A percentile compares a stretch with the other conserved stretches of the same genome.
Evolutionary conservation across 176 grass and related monocot genomes (phyloP).

Genomic region (Dactylis glomerata): DNA sequence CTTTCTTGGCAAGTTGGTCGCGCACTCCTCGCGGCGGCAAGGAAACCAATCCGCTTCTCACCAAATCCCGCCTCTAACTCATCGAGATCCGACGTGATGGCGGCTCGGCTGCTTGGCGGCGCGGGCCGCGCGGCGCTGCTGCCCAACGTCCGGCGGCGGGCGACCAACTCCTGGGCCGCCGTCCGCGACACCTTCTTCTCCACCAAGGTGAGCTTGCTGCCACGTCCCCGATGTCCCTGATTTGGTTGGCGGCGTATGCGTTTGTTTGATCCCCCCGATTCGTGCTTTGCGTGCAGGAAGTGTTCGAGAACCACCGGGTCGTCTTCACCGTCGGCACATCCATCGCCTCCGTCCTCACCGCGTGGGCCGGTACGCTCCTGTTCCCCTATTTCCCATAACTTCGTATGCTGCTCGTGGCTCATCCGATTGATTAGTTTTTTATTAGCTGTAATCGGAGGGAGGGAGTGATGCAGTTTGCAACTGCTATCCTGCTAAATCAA

Average conservation of each 20-base stretch:
- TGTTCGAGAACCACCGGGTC: constrained; percentile 81
- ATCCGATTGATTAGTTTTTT: background rate
- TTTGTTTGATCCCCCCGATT: background rate
- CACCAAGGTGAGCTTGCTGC: constrained; percentile 54
- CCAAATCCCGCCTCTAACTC: background rate
- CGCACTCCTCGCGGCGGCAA: background rate
- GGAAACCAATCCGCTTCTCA: background rate
- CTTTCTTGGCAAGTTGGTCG: background rate
- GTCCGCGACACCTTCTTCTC: constrained; percentile 80
- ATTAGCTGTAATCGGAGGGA: background rate
- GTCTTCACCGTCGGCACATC: constrained; percentile 93
- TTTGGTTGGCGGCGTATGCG: background rate
- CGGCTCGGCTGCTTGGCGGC: constrained; percentile 57
- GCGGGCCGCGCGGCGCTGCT: constrained; percentile 34
- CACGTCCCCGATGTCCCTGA: background rate
- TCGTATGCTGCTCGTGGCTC: background rate
- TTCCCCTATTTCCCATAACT: background rate
- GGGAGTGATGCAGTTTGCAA: background rate
- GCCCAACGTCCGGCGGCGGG: constrained; percentile 55
- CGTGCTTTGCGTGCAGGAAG: constrained; percentile 38
- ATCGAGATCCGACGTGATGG: constrained; percentile 34
- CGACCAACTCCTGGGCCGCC: constrained; percentile 66
- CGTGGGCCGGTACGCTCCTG: constrained; percentile 65
- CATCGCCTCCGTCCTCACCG: constrained; percentile 82
- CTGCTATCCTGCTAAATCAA: background rate